Evolutionary conservation across 179 eudicot genomes (phyloP).

Genomic region (Monotropa hypopitys): DNA sequence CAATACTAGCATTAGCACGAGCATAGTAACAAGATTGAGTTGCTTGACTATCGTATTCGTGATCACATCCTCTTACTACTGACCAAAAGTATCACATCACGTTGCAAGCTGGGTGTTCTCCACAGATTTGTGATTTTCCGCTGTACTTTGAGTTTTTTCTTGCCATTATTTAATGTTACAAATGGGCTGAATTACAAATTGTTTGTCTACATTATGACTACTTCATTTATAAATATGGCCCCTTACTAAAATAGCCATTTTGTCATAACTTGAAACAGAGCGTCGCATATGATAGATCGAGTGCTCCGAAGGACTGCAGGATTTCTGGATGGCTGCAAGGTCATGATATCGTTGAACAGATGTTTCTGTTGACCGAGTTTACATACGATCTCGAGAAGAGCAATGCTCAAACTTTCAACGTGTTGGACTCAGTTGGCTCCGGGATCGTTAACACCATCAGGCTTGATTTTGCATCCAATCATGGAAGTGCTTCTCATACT

Average conservation of each 20-base stretch:
- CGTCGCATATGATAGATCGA: slow-evolving; percentile 71
- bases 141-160: not conserved
- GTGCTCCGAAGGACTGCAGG: slow-evolving; percentile 63
- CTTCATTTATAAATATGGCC: not conserved
- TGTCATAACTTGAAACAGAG: slow-evolving; percentile 35
- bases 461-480: slow-evolving; percentile 68
- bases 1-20: not conserved
- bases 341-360: slow-evolving; percentile 21
- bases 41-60: not conserved
- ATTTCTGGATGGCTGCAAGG: slow-evolving; percentile 38
- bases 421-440: slow-evolving; percentile 32
- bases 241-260: slow-evolving; percentile 4
- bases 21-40: not conserved
- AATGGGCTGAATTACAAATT: not conserved
- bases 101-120: not conserved
- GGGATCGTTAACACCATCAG: slow-evolving; percentile 46
- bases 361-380: slow-evolving; percentile 57
- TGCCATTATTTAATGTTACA: not conserved
- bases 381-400: slow-evolving; percentile 77
- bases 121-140: not conserved
- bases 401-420: slow-evolving; percentile 64
- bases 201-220: not conserved
- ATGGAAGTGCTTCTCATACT: slow-evolving; percentile 57
- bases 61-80: not conserved
- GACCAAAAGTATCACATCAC: not conserved